phyloP scores from a whole-genome alignment of 371 early-diverging fungal genomes.

The Syncephalastrum sp. region DNA sequence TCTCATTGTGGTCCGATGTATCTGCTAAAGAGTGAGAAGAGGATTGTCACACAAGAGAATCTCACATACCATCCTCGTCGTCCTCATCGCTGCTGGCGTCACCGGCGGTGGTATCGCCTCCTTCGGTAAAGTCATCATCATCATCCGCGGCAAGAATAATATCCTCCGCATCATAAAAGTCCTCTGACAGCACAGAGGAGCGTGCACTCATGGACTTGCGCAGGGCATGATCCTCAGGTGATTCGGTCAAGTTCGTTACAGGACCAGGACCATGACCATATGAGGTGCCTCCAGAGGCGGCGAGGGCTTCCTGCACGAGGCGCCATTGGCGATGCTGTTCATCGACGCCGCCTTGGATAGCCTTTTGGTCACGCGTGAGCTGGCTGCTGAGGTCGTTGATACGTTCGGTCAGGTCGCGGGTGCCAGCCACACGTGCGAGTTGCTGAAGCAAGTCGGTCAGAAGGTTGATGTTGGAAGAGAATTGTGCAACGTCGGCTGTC shows the following conservation, averaged over 20 bases:
- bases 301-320: constrained; percentile 7
- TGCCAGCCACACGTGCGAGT: constrained; percentile 6
- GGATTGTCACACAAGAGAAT: neutral
- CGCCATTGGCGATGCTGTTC: constrained; percentile 17
- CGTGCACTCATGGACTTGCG: constrained; percentile 8
- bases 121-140: constrained; percentile 26
- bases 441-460: constrained; percentile 14
- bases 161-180: constrained; percentile 69
- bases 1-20: constrained; percentile 9
- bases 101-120: constrained; percentile 18
- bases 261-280: too few species aligned
- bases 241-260: too few species aligned
- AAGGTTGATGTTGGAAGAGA: constrained; percentile 11
- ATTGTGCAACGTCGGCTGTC: constrained; percentile 4
- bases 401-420: constrained; percentile 7
- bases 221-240: constrained; percentile 1
- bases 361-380: constrained; percentile 9
- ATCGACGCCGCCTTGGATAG: neutral
- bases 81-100: constrained; percentile 21
- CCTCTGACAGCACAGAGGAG: constrained; percentile 32
- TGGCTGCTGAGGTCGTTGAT: constrained; percentile 5
- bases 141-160: constrained; percentile 31
- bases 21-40: neutral
- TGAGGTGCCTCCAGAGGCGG: neutral
- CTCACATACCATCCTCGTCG: constrained; percentile 23